Base-by-base conservation (phyloP, 2,329 filamentous ascomycete genomes). In the Fusarium sp. region DNA sequence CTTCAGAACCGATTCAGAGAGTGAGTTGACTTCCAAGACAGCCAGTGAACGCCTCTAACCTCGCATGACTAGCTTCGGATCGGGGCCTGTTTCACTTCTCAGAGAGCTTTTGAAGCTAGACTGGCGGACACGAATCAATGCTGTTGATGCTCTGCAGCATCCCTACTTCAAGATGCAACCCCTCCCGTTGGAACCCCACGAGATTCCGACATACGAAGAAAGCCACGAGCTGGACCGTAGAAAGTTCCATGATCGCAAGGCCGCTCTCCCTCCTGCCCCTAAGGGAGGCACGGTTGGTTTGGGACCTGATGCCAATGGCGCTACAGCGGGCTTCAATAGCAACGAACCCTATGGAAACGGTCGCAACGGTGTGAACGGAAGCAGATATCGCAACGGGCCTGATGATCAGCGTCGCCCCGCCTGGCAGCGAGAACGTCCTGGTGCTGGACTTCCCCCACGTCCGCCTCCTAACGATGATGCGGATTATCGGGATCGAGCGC, bases 141-240 rank as follows among this genome's bases (percentile, higher is more conserved):
- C 97, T 0, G 93, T 97, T 30, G 97, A 99, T 83, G 97, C 97
- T 1, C 86, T 99, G 25, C 90, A 97, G 73, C 97, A 99, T 79
- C 92, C 94, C 1, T 99, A 98, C 83, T 98, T 99, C 85, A 92
- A 91, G 71, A 93, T 90, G 66, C 84, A 89, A 1, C 97, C 97
- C 5, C 86, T 93, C 6, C 97, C 97, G 10, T 92, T 95, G 43
- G 90, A 90, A 65, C 95, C 97, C 1, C 92, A 93, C 73, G 95
- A 98, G 60, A 89, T 99, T n/a, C 97, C 97, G 3, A 89, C 87
- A 18, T 98, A 98, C 79, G 94, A 97, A 80, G 96, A 98, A 79
- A 98, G 95, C 52, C 97, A 99, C 83, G 97, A 99, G 83, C 87
- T 98, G n/a, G 97, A 99, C 81, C 91, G 96, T 60, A 91, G 95